A percentile compares a stretch with the other conserved stretches of the same genome.
phyloP scores from a whole-genome alignment of 2,329 filamentous ascomycete genomes.

The Beauveria scarabaeidicola region DNA sequence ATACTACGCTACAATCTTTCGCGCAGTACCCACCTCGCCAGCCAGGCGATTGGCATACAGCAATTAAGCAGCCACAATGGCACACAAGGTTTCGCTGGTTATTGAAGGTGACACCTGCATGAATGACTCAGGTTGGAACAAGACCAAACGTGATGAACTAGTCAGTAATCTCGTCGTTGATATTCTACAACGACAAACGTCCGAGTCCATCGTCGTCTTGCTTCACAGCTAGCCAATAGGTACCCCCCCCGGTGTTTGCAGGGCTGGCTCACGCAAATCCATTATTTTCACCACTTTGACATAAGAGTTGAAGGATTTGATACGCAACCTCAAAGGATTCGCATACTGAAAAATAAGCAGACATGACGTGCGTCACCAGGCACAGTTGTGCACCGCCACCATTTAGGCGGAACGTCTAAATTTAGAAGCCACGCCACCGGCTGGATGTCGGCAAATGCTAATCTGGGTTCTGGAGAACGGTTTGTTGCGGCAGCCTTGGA shows the following conservation, averaged over 20 bases:
- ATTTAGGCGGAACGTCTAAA: conserved; percentile 3
- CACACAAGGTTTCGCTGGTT: not conserved
- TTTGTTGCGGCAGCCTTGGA: not conserved
- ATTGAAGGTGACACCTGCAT: not conserved
- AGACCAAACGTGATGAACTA: too few relatives aligned
- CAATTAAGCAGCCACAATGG: not conserved
- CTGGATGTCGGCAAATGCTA: not conserved
- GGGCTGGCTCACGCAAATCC: too few relatives aligned
- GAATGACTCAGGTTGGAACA: not conserved
- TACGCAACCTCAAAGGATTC: not conserved
- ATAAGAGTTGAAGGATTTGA: not conserved
- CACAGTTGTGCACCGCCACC: conserved; percentile 8
- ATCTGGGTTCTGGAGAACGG: not conserved
- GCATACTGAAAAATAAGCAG: not conserved
- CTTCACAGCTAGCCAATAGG: too few relatives aligned
- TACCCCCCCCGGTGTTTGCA: too few relatives aligned
- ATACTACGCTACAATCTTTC: not conserved
- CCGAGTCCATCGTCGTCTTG: too few relatives aligned
- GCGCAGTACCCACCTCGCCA: not conserved
- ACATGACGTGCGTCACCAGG: not conserved
- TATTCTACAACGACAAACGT: too few relatives aligned
- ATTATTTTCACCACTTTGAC: too few relatives aligned
- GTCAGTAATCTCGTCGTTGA: too few relatives aligned
- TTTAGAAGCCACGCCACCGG: conserved; percentile 7
- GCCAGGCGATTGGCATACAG: not conserved